Evolutionary conservation across 1,284 basidiomycete genomes (phyloP).

Genomic region (Psilocybe mexicana): DNA sequence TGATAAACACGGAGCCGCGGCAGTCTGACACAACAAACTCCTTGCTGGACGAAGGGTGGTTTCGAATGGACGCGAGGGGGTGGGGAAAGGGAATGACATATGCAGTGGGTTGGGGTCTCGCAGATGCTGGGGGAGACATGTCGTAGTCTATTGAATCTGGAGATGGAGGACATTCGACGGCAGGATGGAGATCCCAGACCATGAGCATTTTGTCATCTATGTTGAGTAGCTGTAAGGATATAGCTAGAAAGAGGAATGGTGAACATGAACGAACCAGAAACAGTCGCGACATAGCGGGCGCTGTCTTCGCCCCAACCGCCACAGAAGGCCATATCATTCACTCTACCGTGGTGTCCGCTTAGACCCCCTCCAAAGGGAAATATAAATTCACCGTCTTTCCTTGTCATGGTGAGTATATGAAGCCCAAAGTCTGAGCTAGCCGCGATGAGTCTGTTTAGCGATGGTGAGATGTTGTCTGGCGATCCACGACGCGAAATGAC

Average conservation of each 20-base stretch:
- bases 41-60: conserved; percentile 73
- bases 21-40: conserved; percentile 76
- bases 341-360: conserved; percentile 71
- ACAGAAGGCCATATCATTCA: conserved; percentile 77
- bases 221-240: background rate
- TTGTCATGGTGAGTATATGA: conserved; percentile 62
- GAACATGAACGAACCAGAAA: conserved; percentile 54
- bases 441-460: conserved; percentile 53
- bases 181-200: conserved; percentile 77
- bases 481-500: background rate
- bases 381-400: conserved; percentile 48
- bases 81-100: conserved; percentile 72
- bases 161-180: conserved; percentile 34
- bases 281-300: conserved; percentile 73
- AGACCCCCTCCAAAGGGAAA: conserved; percentile 75
- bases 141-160: conserved; percentile 20
- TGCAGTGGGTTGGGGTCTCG: conserved; percentile 68
- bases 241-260: background rate
- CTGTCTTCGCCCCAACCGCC: conserved; percentile 67
- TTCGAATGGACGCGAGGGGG: conserved; percentile 63
- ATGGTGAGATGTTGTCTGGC: background rate
- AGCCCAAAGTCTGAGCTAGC: conserved; percentile 69
- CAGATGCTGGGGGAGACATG: conserved; percentile 26
- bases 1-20: conserved; percentile 69
- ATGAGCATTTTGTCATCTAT: conserved; percentile 81